These are phyloP conservation scores for Colletotrichum sp. DNA, from an alignment of 2,329 filamentous ascomycete species.

Conservation along the genomic window DNA sequence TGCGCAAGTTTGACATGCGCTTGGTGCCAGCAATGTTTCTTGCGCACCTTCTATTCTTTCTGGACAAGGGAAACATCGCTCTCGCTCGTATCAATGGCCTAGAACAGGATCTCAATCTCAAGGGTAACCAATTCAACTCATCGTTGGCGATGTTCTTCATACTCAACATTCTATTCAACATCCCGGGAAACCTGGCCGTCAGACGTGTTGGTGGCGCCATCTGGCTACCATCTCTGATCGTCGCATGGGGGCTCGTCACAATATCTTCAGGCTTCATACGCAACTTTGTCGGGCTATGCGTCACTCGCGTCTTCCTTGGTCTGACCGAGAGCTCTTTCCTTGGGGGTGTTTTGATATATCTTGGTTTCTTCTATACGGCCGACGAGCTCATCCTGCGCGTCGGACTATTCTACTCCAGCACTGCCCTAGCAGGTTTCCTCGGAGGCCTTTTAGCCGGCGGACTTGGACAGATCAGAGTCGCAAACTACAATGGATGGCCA, in stretches of 20 bases:
- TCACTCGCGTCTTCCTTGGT: conserved; percentile 26
- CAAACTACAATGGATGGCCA: conserved; percentile 17
- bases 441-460: conserved; percentile 18
- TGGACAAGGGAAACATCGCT: conserved; percentile 22
- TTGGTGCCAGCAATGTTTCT: conserved; percentile 18
- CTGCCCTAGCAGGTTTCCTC: conserved; percentile 16
- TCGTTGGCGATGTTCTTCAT: conserved; percentile 27
- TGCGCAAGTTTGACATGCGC: conserved; percentile 19
- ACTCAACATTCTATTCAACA: conserved; percentile 26
- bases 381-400: conserved; percentile 27
- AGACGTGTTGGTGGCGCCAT: conserved; percentile 24
- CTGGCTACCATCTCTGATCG: conserved; percentile 23
- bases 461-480: neutral
- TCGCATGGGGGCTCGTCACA: conserved; percentile 26
- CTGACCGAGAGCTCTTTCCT: conserved; percentile 27
- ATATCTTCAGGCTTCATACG: conserved; percentile 25
- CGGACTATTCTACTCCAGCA: conserved; percentile 27
- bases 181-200: conserved; percentile 27
- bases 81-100: conserved; percentile 24
- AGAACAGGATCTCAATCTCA: conserved; percentile 9
- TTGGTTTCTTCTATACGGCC: conserved; percentile 29
- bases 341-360: conserved; percentile 26
- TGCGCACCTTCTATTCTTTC: conserved; percentile 18
- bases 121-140: conserved; percentile 21
- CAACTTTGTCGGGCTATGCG: conserved; percentile 23